These are phyloP conservation scores for Themeda triandra DNA, from an alignment of 176 grass and related monocot species.

Conservation along the genomic window DNA sequence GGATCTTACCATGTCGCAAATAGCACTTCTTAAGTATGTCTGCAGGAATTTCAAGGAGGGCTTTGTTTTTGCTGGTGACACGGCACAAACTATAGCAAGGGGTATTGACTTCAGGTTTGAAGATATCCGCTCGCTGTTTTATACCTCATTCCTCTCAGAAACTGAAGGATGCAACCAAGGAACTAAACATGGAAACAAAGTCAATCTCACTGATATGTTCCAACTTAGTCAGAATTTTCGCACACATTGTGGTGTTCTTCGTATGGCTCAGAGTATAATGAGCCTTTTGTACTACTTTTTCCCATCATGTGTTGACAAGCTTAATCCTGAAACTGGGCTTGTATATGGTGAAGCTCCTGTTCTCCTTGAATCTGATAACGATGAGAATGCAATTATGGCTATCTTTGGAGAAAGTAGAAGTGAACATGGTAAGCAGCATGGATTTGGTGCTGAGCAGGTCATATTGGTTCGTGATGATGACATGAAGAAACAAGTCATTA, in stretches of 20 bases:
- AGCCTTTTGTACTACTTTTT: slow-evolving; percentile 80
- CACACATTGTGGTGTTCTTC: slow-evolving; percentile 72
- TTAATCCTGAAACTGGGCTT: slow-evolving; percentile 69
- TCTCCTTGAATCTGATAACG: slow-evolving; percentile 62
- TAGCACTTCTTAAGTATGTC: slow-evolving; percentile 76
- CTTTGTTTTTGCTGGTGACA: slow-evolving; percentile 89
- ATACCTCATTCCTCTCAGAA: slow-evolving; percentile 62
- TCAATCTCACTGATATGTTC: slow-evolving; percentile 59
- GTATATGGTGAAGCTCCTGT: slow-evolving; percentile 85
- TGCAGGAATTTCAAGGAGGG: slow-evolving; percentile 77
- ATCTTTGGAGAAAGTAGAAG: slow-evolving; percentile 68
- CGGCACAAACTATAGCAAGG: slow-evolving; percentile 82
- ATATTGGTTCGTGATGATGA: slow-evolving; percentile 75
- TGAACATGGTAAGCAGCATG: slow-evolving; percentile 14
- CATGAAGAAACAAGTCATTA: slow-evolving; percentile 61
- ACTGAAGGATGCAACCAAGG: slow-evolving; percentile 1
- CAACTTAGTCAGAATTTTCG: slow-evolving; percentile 86
- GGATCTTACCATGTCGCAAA: slow-evolving; percentile 77
- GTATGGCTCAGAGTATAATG: slow-evolving; percentile 76
- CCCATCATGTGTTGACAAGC: slow-evolving; percentile 64
- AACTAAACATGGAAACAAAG: slow-evolving; percentile 52
- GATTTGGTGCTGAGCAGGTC: slow-evolving; percentile 90
- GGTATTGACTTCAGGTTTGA: slow-evolving; percentile 92
- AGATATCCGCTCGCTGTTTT: slow-evolving; percentile 77
- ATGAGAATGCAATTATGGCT: slow-evolving; percentile 79